Evolutionary conservation across 345 rosid genomes (phyloP).

Genomic region (Balakata baccata): DNA sequence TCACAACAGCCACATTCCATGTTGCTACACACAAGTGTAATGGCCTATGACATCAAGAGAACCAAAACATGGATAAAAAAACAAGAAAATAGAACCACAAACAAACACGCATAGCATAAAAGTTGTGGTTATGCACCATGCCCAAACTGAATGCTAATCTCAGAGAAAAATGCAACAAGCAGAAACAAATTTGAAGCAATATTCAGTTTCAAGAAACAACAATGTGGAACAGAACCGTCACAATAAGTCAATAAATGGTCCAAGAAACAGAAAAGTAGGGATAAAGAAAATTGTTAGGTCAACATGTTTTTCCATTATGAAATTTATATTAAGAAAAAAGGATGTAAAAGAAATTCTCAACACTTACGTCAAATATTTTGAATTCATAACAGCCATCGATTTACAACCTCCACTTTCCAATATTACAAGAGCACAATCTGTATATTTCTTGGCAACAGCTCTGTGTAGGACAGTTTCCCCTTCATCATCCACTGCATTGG

Average conservation of each 20-base stretch:
- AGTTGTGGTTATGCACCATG: not conserved
- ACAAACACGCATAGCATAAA: not conserved
- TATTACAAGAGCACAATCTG: constrained; percentile 88
- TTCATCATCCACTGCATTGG: constrained; percentile 95
- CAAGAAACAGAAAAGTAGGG: too few species aligned
- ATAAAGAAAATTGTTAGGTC: too few species aligned
- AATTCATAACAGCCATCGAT: constrained; percentile 79
- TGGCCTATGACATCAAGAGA: constrained; percentile 53
- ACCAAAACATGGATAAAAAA: constrained; percentile 11
- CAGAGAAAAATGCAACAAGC: too few species aligned
- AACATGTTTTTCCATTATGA: not conserved
- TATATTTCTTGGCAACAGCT: constrained; percentile 82
- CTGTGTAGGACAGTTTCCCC: constrained; percentile 93
- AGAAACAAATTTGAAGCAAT: too few species aligned
- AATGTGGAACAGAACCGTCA: not conserved
- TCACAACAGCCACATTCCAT: constrained; percentile 87
- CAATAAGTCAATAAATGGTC: too few species aligned
- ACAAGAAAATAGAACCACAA: not conserved
- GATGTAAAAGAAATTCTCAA: not conserved
- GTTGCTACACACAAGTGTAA: constrained; percentile 83
- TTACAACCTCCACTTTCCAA: constrained; percentile 84
- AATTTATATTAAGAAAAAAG: not conserved
- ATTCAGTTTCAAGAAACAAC: not conserved
- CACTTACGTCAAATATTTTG: constrained; percentile 78
- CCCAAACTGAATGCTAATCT: too few species aligned